These are phyloP conservation scores for Eudorina sp. DNA, from an alignment of 139 green algal genomes.

Conservation along the genomic window DNA sequence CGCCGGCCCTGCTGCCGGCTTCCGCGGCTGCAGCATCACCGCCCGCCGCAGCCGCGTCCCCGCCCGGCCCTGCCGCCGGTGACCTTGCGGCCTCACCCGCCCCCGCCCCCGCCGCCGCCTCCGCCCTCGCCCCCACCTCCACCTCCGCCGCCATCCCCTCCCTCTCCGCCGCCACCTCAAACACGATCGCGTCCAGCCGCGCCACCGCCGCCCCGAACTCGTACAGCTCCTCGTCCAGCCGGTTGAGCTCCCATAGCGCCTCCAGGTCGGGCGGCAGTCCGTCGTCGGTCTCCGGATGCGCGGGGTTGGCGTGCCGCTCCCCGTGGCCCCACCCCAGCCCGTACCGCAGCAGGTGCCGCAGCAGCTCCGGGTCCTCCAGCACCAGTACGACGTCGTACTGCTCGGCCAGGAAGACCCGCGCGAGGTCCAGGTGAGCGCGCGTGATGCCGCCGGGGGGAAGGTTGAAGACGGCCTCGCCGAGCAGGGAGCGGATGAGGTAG, in stretches of 20 bases:
- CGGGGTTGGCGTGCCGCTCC: not conserved
- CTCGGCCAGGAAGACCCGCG: not conserved
- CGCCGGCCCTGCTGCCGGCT: too few species aligned
- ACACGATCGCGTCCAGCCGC: slow-evolving; percentile 29
- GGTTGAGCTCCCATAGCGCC: not conserved
- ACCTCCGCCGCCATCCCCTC: not conserved
- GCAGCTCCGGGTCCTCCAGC: slow-evolving; percentile 20
- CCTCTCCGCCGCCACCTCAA: not conserved
- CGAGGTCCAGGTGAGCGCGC: not conserved
- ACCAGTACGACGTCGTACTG: slow-evolving; percentile 56
- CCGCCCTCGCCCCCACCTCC: not conserved
- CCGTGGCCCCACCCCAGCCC: slow-evolving; percentile 42
- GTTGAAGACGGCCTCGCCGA: slow-evolving; percentile 48
- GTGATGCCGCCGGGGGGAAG: not conserved
- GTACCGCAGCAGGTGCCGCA: not conserved
- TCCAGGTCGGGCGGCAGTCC: not conserved
- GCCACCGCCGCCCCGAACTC: not conserved
- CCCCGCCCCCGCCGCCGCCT: not conserved
- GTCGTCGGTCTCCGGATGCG: not conserved
- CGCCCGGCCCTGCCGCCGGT: too few species aligned
- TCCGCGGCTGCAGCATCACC: too few species aligned
- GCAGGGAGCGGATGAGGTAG: slow-evolving; percentile 45
- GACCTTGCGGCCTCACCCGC: too few species aligned
- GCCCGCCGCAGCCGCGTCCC: too few species aligned
- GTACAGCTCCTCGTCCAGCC: slow-evolving; percentile 27